phyloP scores from a whole-genome alignment of 352 stramenopile genomes.

The Phytophthora tubulina region DNA sequence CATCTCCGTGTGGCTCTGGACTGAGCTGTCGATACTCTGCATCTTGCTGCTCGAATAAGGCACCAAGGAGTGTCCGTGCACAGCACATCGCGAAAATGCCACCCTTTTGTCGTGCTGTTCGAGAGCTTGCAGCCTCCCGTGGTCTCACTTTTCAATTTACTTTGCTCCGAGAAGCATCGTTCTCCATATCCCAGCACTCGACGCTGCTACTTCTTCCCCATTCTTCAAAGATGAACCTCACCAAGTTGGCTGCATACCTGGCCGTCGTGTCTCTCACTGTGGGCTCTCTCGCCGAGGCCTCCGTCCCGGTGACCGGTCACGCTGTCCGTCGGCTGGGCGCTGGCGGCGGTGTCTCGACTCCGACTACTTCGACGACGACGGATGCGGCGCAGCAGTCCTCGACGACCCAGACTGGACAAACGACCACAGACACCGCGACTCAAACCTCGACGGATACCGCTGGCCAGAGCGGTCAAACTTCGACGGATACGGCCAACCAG shows the following conservation, averaged over 20 bases:
- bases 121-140: neutral
- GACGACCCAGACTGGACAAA: conserved; percentile 21
- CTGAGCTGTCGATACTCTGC: conserved; percentile 11
- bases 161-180: conserved; percentile 39
- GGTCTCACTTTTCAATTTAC: conserved; percentile 43
- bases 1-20: conserved; percentile 28
- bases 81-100: conserved; percentile 7
- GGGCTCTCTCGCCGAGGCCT: conserved; percentile 32
- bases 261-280: conserved; percentile 32
- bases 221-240: conserved; percentile 40
- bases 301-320: conserved; percentile 15
- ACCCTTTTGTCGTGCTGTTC: conserved; percentile 22
- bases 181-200: conserved; percentile 20
- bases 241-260: conserved; percentile 42
- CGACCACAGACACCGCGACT: conserved; percentile 4
- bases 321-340: conserved; percentile 32
- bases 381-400: conserved; percentile 20
- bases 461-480: conserved; percentile 1
- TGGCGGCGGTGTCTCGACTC: conserved; percentile 35
- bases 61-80: conserved; percentile 9
- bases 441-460: conserved; percentile 2
- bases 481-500: conserved; percentile 9
- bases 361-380: conserved; percentile 22
- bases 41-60: conserved; percentile 35
- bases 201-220: conserved; percentile 13